Evolutionary conservation across 176 grass and related monocot species (phyloP).

Genomic region (Triticum urartu): DNA sequence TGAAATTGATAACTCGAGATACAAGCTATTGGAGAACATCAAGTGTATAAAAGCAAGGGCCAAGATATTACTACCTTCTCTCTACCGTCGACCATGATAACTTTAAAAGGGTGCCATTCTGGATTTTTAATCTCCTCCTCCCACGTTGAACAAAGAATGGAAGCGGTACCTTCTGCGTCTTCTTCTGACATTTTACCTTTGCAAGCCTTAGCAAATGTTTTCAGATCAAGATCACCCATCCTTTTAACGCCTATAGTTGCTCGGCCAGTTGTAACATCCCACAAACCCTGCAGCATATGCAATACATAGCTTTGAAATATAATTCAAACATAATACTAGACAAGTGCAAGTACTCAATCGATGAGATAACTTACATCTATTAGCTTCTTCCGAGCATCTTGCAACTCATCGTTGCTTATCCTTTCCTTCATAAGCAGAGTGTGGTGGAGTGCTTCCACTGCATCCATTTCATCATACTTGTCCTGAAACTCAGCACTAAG

Average conservation of each 20-base stretch:
- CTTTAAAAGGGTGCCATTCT: conserved; percentile 59
- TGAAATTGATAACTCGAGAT: neutral
- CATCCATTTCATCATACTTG: conserved; percentile 41
- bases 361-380: conserved; percentile 11
- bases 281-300: conserved; percentile 5
- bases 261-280: neutral
- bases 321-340: neutral
- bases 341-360: neutral
- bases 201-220: conserved; percentile 45
- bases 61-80: conserved; percentile 19
- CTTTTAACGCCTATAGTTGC: conserved; percentile 44
- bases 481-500: conserved; percentile 51
- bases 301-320: neutral
- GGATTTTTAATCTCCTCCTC: conserved; percentile 52
- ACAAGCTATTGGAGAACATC: neutral
- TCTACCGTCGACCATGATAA: conserved; percentile 37
- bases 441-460: conserved; percentile 46
- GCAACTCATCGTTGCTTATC: conserved; percentile 53
- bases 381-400: conserved; percentile 54
- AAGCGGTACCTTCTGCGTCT: conserved; percentile 36
- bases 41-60: neutral
- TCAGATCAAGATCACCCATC: conserved; percentile 63
- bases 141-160: conserved; percentile 46
- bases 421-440: conserved; percentile 46
- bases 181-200: conserved; percentile 33